phyloP scores from a whole-genome alignment of 257 asterid species.

The Ajuga chamaepitys region DNA sequence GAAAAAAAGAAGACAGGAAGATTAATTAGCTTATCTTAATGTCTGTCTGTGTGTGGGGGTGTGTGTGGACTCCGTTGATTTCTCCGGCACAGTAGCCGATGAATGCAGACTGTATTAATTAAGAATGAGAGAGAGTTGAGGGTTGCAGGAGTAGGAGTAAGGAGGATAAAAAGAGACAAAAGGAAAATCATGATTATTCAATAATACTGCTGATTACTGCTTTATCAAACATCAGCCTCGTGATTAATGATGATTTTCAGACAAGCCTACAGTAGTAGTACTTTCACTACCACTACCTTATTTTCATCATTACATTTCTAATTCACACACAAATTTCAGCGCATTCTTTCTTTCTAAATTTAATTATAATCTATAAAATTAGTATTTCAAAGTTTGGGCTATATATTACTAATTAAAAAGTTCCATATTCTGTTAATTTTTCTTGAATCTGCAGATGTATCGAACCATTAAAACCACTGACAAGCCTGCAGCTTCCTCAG shows the following conservation, averaged over 20 bases:
- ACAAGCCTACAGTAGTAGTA: slow-evolving; percentile 23
- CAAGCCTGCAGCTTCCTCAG: slow-evolving; percentile 94
- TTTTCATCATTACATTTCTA: background rate
- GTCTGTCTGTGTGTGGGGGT: slow-evolving; percentile 13
- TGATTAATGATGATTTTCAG: slow-evolving; percentile 53
- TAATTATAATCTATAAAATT: background rate
- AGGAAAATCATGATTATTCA: slow-evolving; percentile 76
- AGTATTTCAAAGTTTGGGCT: too few species aligned
- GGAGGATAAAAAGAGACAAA: slow-evolving; percentile 36
- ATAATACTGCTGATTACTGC: slow-evolving; percentile 48
- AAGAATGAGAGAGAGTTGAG: slow-evolving; percentile 30
- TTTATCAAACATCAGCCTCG: slow-evolving; percentile 73
- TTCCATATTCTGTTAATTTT: background rate
- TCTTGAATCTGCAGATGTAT: slow-evolving; percentile 71
- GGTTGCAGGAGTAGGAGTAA: slow-evolving; percentile 13
- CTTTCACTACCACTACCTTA: slow-evolving; percentile 22
- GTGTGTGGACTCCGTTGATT: slow-evolving; percentile 44
- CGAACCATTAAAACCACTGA: slow-evolving; percentile 93
- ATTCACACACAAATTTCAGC: background rate
- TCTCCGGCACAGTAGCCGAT: slow-evolving; percentile 86
- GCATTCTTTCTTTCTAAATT: background rate
- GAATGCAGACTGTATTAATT: slow-evolving; percentile 52
- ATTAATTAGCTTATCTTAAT: background rate
- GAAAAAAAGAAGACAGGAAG: background rate
- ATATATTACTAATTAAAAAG: too few species aligned